Base-by-base conservation (phyloP, 1,284 basidiomycete genomes). In the Cutaneotrichosporon curvatum region DNA sequence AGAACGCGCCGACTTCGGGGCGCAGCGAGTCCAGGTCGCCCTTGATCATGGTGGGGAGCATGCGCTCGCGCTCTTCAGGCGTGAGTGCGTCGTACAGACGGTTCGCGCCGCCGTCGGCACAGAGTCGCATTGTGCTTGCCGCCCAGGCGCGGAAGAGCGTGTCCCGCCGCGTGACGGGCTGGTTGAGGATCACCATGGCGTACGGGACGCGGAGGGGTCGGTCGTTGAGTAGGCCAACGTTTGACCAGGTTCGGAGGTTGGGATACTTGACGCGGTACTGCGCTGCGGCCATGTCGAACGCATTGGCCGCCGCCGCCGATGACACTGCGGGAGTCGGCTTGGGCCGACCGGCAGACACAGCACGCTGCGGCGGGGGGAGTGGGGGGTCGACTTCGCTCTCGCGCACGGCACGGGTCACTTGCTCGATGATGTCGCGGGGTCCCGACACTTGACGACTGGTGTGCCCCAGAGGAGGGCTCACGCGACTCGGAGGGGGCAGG, bases 51-150 rank as follows among this genome's bases (percentile, higher is more conserved):
- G 94, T 78, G 0, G 94, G 94, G 2, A 83, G 63, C 63, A 80
- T 85, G 3, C 32, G 25, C 18, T 56, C 49, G 32, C 55, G 44
- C 40, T 65, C 64, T 28, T 67, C 57, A 10, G 62, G 63, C n/a
- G 60, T 54, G 52, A 50, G 85, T 71, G 14, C 60, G 60, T 94
- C 88, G 57, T 82, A 79, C 19, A 97, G 74, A 18, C 87, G 78
- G 69, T 98, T 98, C 2, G 87, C 88, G 36, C 91, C 94, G 15
- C 94, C 94, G 62, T 97, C 94, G 0, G 94, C 94, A 67, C 92
- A 98, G 28, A 74, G 59, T 14, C 73, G 60, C 45, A 72, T 50
- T 10, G 50, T 42, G 21, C 80, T 79, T 4, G 81, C 73, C 6
- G 71, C 61, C 90, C 91, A 95, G 4, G 90, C 69, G 10, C 77